phyloP scores from a whole-genome alignment of 2,329 filamentous ascomycete species.

The Thyridium curvatum region DNA sequence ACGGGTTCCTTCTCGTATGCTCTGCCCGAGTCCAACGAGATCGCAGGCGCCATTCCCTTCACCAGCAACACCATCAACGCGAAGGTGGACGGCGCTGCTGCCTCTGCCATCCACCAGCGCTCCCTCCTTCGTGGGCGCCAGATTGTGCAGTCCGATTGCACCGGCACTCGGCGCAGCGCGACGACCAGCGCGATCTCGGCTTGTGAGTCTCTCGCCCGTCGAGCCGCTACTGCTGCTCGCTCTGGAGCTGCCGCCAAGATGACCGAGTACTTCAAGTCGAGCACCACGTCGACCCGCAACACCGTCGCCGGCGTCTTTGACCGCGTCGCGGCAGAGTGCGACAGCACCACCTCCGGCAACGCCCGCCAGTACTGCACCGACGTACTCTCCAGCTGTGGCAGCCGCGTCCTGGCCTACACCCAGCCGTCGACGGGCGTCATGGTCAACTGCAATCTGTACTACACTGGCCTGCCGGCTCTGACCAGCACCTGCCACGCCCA shows the following conservation, averaged over 20 bases:
- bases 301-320: constrained; percentile 46
- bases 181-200: constrained; percentile 46
- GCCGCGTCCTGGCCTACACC: constrained; percentile 54
- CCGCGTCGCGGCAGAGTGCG: constrained; percentile 48
- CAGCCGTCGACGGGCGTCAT: constrained; percentile 46
- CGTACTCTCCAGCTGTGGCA: constrained; percentile 42
- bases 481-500: constrained; percentile 52
- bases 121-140: constrained; percentile 14
- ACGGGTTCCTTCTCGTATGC: constrained; percentile 52
- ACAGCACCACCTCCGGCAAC: constrained; percentile 36
- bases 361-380: constrained; percentile 56
- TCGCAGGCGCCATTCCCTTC: constrained; percentile 50
- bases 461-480: constrained; percentile 43
- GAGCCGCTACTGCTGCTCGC: constrained; percentile 43
- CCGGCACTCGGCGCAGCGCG: constrained; percentile 33
- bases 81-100: constrained; percentile 48
- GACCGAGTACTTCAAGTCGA: constrained; percentile 59
- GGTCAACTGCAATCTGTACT: constrained; percentile 57
- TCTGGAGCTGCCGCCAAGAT: constrained; percentile 43
- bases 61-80: constrained; percentile 53
- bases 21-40: constrained; percentile 39
- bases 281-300: constrained; percentile 32
- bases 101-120: constrained; percentile 43
- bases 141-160: constrained; percentile 46
- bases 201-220: constrained; percentile 45